Evolutionary conservation across 225 moss, liverwort and hornwort genomes (phyloP), one percentile per base, ranked within the genome.

Genomic region (Anthoceros angustus): DNA sequence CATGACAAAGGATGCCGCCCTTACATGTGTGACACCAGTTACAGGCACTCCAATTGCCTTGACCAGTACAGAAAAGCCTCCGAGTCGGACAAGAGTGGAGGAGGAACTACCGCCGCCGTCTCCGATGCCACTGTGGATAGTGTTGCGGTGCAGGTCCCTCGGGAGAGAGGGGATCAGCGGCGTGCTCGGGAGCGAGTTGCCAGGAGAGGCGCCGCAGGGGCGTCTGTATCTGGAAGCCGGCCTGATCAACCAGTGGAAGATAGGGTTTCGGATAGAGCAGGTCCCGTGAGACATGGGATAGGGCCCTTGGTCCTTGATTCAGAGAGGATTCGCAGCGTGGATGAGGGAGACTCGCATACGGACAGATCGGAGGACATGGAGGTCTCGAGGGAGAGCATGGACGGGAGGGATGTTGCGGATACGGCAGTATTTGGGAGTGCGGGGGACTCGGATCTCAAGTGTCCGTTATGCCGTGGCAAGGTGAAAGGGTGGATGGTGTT

Each of bases 1-100:
- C 88, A 86, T 12, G 83, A 85, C 43, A 95, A 95, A 64, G 94
- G 94, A 15, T 95, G 94, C 42, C 91, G 94, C 11, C 94, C 94
- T 23, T 95, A 95, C 66, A 95, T 95, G 88, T 95, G 94, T 41
- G 94, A 95, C 46, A 90, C 94, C 23, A 95, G 94, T 67, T 95
- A 95, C 62, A 80, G 94, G 40, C 94, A 95, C 66, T 95, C 94
- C 10, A 95, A 95, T 78, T 95, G 94, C 64, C 82, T 95, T 50
- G 94, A 95, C 68, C 94, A 95, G 73, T 95, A 88, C 63, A 81
- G 88, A 69, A 95, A 91, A 67, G 91, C 91, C 41, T 80, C 86
- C 12, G 39, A 65, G 49, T 67, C 20, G 46, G 74, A 79, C 69
- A 79, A 79, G 70, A 65, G 61, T 50, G 62, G 71, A 1, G 78